A percentile compares a stretch with the other conserved stretches of the same genome.
Conservation (phyloP, 345 rosid genomes). For the Gossypium herbaceum region DNA sequence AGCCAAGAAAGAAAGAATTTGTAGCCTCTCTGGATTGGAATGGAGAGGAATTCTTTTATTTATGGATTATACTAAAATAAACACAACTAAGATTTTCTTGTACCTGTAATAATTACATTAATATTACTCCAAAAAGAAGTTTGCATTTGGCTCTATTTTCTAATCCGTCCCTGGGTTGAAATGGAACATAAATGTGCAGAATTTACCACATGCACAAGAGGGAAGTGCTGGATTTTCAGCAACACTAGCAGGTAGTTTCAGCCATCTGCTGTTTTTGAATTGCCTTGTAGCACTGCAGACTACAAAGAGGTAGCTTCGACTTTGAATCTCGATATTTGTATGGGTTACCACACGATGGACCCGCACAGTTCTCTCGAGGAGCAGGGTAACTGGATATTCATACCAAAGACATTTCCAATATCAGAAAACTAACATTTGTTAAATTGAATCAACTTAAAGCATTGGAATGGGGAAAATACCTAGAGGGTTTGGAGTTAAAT, state of each 20-base stretch:
- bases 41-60: not conserved
- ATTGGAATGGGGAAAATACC: conserved; percentile 32
- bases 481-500: conserved; percentile 52
- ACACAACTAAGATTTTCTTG: not conserved
- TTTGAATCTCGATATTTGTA: conserved; percentile 84
- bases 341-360: conserved; percentile 70
- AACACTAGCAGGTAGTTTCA: conserved; percentile 29
- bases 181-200: conserved; percentile 18
- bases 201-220: conserved; percentile 6
- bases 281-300: conserved; percentile 87
- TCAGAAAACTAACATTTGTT: not conserved
- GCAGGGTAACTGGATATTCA: conserved; percentile 68
- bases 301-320: conserved; percentile 87
- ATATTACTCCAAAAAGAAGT: not conserved
- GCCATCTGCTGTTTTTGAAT: conserved; percentile 40
- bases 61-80: not conserved
- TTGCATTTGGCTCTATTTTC: not conserved
- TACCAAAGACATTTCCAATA: conserved; percentile 1
- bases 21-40: too few species aligned
- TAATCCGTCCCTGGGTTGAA: not conserved
- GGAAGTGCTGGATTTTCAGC: not conserved
- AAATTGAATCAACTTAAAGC: not conserved
- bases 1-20: too few species aligned
- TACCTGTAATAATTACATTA: not conserved
- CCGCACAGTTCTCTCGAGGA: conserved; percentile 79